Percentiles rank a stretch among this genome's conserved stretches.
Conservation (phyloP, 495 filamentous ascomycete species). For the Hypoxylon lienhwacheense region DNA sequence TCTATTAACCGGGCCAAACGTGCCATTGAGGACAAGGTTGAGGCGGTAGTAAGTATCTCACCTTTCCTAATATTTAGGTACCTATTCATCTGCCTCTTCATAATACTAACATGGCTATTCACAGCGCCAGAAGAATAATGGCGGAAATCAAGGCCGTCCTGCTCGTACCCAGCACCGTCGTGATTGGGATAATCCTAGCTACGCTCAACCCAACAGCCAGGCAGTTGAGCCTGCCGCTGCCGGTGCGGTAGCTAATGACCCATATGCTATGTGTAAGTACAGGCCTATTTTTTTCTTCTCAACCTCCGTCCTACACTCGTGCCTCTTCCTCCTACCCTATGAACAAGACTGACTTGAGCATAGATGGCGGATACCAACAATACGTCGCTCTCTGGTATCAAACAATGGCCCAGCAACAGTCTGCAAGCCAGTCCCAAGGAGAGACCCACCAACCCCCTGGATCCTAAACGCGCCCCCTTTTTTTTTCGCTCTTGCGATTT, state of each 20-base stretch:
- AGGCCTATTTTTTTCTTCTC: background rate
- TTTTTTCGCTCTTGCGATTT: background rate
- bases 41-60: slow-evolving; percentile 65
- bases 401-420: slow-evolving; percentile 49
- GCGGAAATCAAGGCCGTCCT: slow-evolving; percentile 46
- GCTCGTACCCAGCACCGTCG: slow-evolving; percentile 46
- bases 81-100: too few species aligned
- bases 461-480: slow-evolving; percentile 5
- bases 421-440: slow-evolving; percentile 24
- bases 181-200: slow-evolving; percentile 49
- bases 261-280: slow-evolving; percentile 62
- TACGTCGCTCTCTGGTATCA: slow-evolving; percentile 68
- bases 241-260: slow-evolving; percentile 47
- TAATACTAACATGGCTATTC: slow-evolving; percentile 38
- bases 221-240: slow-evolving; percentile 28
- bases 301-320: too few species aligned
- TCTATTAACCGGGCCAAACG: slow-evolving; percentile 72
- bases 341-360: slow-evolving; percentile 11
- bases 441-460: slow-evolving; percentile 33
- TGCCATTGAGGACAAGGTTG: slow-evolving; percentile 85
- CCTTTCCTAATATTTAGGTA: slow-evolving; percentile 1
- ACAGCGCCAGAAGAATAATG: slow-evolving; percentile 57
- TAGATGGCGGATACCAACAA: slow-evolving; percentile 64
- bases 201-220: slow-evolving; percentile 36
- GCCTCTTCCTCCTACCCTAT: background rate